phyloP scores from a whole-genome alignment of 805 yeast species.

The Hanseniaspora nectarophila region DNA sequence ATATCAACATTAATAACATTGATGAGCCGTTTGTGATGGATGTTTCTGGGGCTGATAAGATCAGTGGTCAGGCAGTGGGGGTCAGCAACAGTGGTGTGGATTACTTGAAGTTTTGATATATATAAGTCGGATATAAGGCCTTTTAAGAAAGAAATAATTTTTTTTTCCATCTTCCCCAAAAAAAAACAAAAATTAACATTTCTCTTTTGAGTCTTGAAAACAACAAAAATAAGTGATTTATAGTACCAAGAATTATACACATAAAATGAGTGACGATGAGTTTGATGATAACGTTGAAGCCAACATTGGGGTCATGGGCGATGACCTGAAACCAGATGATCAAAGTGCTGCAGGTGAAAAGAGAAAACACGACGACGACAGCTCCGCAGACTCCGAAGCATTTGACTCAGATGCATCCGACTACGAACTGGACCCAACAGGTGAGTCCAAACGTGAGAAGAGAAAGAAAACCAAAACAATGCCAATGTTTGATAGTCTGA shows the following conservation, averaged over 20 bases:
- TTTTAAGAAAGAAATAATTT: background rate
- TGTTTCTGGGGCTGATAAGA: background rate
- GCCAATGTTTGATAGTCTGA: conserved; percentile 45
- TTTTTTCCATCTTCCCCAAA: background rate
- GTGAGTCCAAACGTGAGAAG: conserved; percentile 20
- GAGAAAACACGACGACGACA: conserved; percentile 17
- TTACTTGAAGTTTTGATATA: background rate
- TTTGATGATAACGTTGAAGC: conserved; percentile 29
- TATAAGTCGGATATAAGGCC: background rate
- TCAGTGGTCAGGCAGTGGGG: background rate
- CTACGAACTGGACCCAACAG: conserved; percentile 4
- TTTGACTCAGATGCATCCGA: conserved; percentile 16
- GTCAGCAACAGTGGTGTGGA: background rate
- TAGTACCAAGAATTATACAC: no score
- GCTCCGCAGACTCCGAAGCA: conserved; percentile 15
- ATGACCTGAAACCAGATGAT: background rate
- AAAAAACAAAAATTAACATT: no score
- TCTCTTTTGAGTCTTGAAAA: no score
- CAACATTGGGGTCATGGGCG: conserved; percentile 18
- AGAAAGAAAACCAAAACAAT: conserved; percentile 22
- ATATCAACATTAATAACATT: conserved; percentile 52
- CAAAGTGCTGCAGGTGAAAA: conserved; percentile 20
- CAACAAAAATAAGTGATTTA: no score
- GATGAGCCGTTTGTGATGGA: conserved; percentile 42
- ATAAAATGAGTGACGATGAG: conserved; percentile 21